Percentiles rank a stretch among this genome's conserved stretches.
phyloP scores from a whole-genome alignment of 2,329 filamentous ascomycete genomes.

The Xylaria sp. region DNA sequence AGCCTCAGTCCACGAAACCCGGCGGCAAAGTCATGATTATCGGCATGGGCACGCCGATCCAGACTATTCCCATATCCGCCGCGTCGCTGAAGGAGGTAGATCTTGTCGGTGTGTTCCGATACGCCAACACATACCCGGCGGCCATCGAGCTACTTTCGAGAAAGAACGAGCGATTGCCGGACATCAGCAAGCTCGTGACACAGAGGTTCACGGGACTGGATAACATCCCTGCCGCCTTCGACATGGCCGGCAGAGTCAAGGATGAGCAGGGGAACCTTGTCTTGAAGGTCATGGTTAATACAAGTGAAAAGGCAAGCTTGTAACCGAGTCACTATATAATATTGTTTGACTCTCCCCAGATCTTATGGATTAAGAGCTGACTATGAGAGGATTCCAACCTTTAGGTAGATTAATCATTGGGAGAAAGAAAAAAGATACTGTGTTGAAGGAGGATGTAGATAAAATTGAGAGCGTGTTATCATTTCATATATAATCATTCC shows the following conservation, averaged over 20 bases:
- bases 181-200: slow-evolving; percentile 75
- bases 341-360: not conserved
- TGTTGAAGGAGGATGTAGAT: not conserved
- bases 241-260: slow-evolving; percentile 76
- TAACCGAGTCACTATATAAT: slow-evolving; percentile 12
- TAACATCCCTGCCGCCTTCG: slow-evolving; percentile 73
- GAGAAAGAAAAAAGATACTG: not conserved
- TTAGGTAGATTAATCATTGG: not conserved
- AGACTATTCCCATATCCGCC: slow-evolving; percentile 78
- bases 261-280: slow-evolving; percentile 77
- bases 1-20: slow-evolving; percentile 67
- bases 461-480: not conserved
- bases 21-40: slow-evolving; percentile 81
- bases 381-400: not conserved
- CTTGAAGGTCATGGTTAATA: slow-evolving; percentile 76
- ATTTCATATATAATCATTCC: not conserved
- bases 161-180: slow-evolving; percentile 65
- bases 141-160: slow-evolving; percentile 64
- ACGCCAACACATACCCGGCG: slow-evolving; percentile 77
- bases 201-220: slow-evolving; percentile 75
- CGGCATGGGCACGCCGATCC: slow-evolving; percentile 81
- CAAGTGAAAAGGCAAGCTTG: slow-evolving; percentile 40
- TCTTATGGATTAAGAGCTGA: not conserved
- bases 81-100: slow-evolving; percentile 81
- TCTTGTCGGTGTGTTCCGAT: slow-evolving; percentile 81